phyloP scores from a whole-genome alignment of 495 filamentous ascomycete genomes.

The Penicillium soppii region DNA sequence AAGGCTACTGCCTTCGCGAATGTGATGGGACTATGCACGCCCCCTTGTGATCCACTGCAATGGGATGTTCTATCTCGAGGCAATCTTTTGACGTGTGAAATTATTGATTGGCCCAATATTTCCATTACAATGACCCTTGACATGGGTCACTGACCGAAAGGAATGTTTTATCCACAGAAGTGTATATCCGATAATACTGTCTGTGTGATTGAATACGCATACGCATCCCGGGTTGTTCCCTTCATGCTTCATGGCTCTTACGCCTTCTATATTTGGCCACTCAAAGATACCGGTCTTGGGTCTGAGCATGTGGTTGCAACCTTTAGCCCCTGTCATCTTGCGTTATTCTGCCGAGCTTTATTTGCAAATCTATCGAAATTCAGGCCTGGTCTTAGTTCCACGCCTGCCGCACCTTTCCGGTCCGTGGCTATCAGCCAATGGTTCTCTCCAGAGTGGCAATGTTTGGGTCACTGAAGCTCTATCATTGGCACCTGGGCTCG shows the following conservation, averaged over 20 bases:
- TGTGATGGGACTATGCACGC: slow-evolving; percentile 21
- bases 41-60: slow-evolving; percentile 20
- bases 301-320: slow-evolving; percentile 29
- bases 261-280: slow-evolving; percentile 15
- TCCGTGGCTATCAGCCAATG: slow-evolving; percentile 28
- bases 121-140: slow-evolving; percentile 19
- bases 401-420: slow-evolving; percentile 24
- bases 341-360: slow-evolving; percentile 14
- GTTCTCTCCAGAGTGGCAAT: slow-evolving; percentile 22
- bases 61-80: slow-evolving; percentile 11
- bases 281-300: slow-evolving; percentile 17
- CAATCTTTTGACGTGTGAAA: slow-evolving; percentile 10
- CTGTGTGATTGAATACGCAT: slow-evolving; percentile 27
- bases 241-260: slow-evolving; percentile 11
- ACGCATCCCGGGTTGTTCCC: slow-evolving; percentile 12
- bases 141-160: slow-evolving; percentile 15
- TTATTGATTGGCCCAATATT: slow-evolving; percentile 21
- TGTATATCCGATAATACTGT: slow-evolving; percentile 18
- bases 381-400: slow-evolving; percentile 20
- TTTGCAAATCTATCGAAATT: slow-evolving; percentile 22
- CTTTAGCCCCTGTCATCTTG: slow-evolving; percentile 7
- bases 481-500: slow-evolving; percentile 36
- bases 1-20: slow-evolving; percentile 18
- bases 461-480: slow-evolving; percentile 28
- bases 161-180: slow-evolving; percentile 9